Evolutionary conservation across 2,329 filamentous ascomycete genomes (phyloP), one percentile per base, ranked within the genome.

Genomic region (Xylaria polymorpha): DNA sequence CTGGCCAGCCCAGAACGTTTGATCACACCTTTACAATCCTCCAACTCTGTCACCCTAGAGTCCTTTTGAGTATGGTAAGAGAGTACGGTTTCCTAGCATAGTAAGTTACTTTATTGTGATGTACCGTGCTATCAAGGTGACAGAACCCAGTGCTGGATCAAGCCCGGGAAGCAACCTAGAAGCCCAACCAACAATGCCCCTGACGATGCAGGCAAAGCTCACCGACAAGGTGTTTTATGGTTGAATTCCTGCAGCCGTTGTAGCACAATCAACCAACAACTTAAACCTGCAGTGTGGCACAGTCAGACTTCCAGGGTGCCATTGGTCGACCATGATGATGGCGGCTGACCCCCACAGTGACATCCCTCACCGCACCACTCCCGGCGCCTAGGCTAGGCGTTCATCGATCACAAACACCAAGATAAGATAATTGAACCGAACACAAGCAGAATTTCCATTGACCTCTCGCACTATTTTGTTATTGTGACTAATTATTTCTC

Each of bases 191-290:
- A n/a, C n/a, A 7, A 2, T 50, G 25, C 61, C 9, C n/a, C 48
- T 35, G 18, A 20, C 1, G 25, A 51, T n/a, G 48, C 15, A 14
- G 20, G 35, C 15, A 29, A 50, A 6, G 15, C 20, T 37, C 14
- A 22, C 41, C 4, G 18, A 32, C 22, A 25, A n/a, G 51, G 41
- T 35, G 1, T 18, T 14, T 35, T 35, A n/a, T 58, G 55, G 61
- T 25, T 44, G 22, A 39, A 14, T 39, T 48, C 4, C 43, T 68
- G 66, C 61, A 65, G 22, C 37, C n/a, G 7, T 12, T 32, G 57
- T 48, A 66, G 44, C 50, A 55, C 25, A 4, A 60, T 60, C 39
- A 55, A 58, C 66, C 66, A 68, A 68, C 66, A 68, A 39, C 61
- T 48, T 59, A 32, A 64, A 55, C 15, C 8, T 46, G 41, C 29